Evolutionary conservation across 2,329 filamentous ascomycete species (phyloP).

Genomic region (Hymenoscyphus albidus): DNA sequence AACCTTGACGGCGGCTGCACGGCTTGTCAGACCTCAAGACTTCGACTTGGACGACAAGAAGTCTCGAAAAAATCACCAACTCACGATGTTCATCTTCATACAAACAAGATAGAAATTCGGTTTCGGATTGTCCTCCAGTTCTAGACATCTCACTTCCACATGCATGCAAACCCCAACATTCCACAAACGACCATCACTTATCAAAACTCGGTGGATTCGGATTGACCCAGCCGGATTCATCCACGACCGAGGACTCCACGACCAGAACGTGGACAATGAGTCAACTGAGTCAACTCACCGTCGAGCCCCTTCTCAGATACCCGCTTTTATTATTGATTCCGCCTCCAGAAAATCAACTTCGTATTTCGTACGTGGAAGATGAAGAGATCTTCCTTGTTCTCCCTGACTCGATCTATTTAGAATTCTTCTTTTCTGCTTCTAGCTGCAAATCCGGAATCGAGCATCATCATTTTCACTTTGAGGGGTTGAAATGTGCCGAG

Average conservation of each 20-base stretch:
- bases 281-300: slow-evolving; percentile 1
- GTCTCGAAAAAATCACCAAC: neutral
- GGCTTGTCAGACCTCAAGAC: no score
- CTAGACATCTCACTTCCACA: neutral
- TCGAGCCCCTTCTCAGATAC: neutral
- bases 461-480: neutral
- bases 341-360: neutral
- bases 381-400: neutral
- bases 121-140: neutral
- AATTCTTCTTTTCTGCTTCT: slow-evolving; percentile 4
- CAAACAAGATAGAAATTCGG: neutral
- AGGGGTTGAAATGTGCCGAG: neutral
- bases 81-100: no score
- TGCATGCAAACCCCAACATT: slow-evolving; percentile 1
- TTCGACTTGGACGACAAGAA: neutral
- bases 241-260: neutral
- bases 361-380: neutral
- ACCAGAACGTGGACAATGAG: neutral
- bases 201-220: neutral
- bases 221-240: neutral
- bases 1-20: no score
- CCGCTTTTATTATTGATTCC: neutral
- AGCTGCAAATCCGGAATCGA: slow-evolving; percentile 4
- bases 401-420: slow-evolving; percentile 1
- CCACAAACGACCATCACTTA: neutral